phyloP scores from a whole-genome alignment of 192 early-diverging fungal genomes.

The Backusella sp. region DNA sequence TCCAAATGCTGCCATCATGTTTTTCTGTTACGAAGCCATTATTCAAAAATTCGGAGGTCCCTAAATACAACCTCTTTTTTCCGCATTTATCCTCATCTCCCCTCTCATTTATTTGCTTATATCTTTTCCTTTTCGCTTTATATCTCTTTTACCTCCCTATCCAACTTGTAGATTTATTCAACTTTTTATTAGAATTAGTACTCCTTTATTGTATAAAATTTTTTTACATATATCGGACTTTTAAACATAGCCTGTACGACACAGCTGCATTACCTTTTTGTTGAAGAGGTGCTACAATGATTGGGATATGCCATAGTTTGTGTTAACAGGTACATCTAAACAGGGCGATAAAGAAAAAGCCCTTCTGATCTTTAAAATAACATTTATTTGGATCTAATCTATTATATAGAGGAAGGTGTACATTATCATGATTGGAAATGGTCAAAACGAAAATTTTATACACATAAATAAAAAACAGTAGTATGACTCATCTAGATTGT shows the following conservation, averaged over 20 bases:
- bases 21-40: slow-evolving; percentile 80
- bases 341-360: background rate
- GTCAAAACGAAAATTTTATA: background rate
- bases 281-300: background rate
- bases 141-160: slow-evolving; percentile 6
- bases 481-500: background rate
- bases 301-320: background rate
- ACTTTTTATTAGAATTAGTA: background rate
- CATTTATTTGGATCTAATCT: background rate
- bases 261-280: background rate
- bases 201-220: background rate
- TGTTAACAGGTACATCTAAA: background rate
- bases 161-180: background rate
- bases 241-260: background rate
- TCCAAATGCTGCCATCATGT: slow-evolving; percentile 95
- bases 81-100: background rate
- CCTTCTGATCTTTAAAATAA: background rate
- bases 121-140: background rate
- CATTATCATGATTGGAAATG: background rate
- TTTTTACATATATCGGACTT: background rate
- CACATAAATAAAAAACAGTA: background rate
- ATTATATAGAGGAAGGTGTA: background rate
- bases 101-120: background rate
- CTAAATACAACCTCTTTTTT: background rate
- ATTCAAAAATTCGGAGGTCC: slow-evolving; percentile 47